Conservation (phyloP, 2,329 filamentous ascomycete species). For the Mycosphaerella arachidis region DNA sequence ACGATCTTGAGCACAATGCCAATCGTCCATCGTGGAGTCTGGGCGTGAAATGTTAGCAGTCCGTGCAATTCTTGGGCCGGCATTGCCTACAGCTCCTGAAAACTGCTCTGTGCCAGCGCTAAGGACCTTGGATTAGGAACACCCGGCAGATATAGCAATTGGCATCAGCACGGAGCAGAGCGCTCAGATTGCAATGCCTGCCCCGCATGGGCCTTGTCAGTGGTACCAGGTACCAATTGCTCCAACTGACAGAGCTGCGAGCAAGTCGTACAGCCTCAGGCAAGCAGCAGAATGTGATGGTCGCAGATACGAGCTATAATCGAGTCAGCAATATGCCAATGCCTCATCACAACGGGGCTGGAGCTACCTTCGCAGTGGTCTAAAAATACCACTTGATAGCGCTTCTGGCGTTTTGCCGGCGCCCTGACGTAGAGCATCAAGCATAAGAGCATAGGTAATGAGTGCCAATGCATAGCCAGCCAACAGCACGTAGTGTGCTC, state of each 20-base stretch:
- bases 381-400: background rate
- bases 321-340: background rate
- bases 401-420: background rate
- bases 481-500: background rate
- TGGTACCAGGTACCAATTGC: background rate
- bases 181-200: background rate
- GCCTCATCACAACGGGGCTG: background rate
- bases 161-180: too few relatives aligned
- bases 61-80: too few relatives aligned
- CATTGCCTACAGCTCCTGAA: too few relatives aligned
- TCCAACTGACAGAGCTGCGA: background rate
- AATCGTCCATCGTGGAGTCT: slow-evolving; percentile 4
- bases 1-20: background rate
- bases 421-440: background rate
- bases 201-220: background rate
- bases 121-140: too few relatives aligned
- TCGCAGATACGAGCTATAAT: background rate
- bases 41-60: too few relatives aligned
- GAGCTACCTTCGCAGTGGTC: background rate
- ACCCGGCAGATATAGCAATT: too few relatives aligned
- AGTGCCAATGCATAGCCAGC: background rate
- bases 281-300: slow-evolving; percentile 3
- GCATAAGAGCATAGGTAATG: slow-evolving; percentile 1
- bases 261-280: background rate
- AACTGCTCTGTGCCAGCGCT: too few relatives aligned